Evolutionary conservation across 2,329 filamentous ascomycete species (phyloP), one percentile per base, ranked within the genome.

Genomic region (Beauveria caledonica): DNA sequence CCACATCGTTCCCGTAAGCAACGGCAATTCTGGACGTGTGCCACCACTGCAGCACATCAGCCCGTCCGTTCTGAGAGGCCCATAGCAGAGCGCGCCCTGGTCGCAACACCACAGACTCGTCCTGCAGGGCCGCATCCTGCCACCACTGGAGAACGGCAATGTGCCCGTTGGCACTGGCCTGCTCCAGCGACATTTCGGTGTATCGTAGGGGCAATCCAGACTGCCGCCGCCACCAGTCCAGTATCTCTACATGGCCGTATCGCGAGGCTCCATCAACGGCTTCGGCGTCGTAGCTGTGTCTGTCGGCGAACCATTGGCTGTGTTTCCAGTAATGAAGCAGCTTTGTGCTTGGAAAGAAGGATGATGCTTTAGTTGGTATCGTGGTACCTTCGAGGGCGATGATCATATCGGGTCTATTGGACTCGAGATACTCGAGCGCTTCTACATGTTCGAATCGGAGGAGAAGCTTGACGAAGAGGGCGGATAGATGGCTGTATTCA

Each of bases 71-170:
- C 69, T 96, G 92, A 0, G 91, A 89, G 0, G 92, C 92, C 64
- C 88, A 87, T 7, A 92, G 83, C 19, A 96, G 86, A 27, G 89
- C 88, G 68, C 94, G 92, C 46, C 92, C 92, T 0, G 92, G 89
- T 66, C 92, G 91, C 15, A 95, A 79, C 6, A 80, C 76, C 54
- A 85, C 76, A 1, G 74, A 74, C 48, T 86, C 80, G 67, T 86
- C 80, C 58, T 82, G 80, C 15, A 78, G 74, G 13, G 82, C 83
- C 0, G 87, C 86, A 62, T 87, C 82, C 66, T 90, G 89, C 93
- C 93, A 97, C 93, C 93, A 97, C 67, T 95, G 88, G 1, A 97
- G 81, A 1, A 97, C 91, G 7, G 85, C 77, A n/a, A 96, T 80
- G 65, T 94, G 89, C 8, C 92, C 92, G 68, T 90, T 88, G 3